These are phyloP conservation scores for Acanthamoeba castellanii DNA, from an alignment of 208 protist genomes.

Conservation along the genomic window DNA sequence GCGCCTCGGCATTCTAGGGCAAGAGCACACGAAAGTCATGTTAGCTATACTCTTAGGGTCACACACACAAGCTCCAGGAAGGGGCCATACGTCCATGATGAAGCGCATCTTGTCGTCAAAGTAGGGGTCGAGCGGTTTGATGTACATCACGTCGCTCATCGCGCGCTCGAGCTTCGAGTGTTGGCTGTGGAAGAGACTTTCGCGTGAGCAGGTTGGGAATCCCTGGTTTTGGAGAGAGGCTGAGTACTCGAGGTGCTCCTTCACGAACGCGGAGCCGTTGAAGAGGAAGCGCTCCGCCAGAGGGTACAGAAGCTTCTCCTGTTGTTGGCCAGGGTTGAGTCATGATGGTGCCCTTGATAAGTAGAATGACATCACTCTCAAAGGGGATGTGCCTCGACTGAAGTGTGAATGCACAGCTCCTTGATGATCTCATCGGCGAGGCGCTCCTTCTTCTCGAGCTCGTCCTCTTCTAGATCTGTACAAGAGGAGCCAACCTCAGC, in stretches of 20 bases:
- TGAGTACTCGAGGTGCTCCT: neutral
- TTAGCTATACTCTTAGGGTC: neutral
- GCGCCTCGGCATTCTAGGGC: neutral
- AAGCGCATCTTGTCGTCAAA: constrained; percentile 68
- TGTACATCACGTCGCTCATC: constrained; percentile 18
- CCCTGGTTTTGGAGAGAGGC: neutral
- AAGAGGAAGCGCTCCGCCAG: neutral
- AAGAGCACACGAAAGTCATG: neutral
- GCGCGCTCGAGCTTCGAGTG: neutral
- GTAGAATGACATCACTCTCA: neutral
- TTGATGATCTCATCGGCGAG: constrained; percentile 50
- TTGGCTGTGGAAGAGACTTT: neutral
- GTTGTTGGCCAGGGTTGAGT: neutral
- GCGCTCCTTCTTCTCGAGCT: constrained; percentile 41
- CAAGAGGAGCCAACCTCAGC: neutral
- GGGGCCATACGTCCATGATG: constrained; percentile 21
- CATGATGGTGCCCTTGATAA: neutral
- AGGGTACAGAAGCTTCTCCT: constrained; percentile 64
- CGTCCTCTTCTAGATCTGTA: neutral
- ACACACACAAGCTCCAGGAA: neutral
- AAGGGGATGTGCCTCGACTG: neutral
- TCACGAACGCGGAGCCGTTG: neutral
- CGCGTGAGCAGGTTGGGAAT: neutral
- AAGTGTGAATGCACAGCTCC: constrained; percentile 34
- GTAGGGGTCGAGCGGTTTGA: constrained; percentile 44